Percentiles rank a stretch among this genome's conserved stretches.
These are phyloP conservation scores for Pseudopithomyces maydicus DNA, from an alignment of 2,329 filamentous ascomycete species.

Conservation along the genomic window DNA sequence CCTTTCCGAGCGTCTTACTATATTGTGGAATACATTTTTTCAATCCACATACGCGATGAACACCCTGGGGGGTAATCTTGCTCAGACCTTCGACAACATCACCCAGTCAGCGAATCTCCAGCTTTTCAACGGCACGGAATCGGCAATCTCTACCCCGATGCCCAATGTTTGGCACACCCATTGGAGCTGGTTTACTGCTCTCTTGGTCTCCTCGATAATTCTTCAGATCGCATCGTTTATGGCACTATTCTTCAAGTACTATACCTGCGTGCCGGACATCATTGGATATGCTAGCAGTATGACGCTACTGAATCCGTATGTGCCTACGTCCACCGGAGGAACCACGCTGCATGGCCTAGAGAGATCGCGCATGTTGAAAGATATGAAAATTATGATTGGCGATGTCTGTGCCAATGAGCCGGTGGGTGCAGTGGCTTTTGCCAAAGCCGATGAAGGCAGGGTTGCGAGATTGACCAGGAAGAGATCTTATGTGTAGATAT, in stretches of 20 bases:
- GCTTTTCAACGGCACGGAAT: conserved; percentile 23
- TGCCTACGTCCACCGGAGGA: conserved; percentile 28
- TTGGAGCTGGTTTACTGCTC: conserved; percentile 32
- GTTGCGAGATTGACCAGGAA: conserved; percentile 23
- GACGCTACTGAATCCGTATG: conserved; percentile 31
- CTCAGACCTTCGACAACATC: conserved; percentile 18
- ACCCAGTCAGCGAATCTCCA: conserved; percentile 6
- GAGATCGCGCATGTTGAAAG: conserved; percentile 26
- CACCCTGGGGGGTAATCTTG: conserved; percentile 25
- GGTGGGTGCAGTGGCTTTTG: conserved; percentile 34
- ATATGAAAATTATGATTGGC: conserved; percentile 31
- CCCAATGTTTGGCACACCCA: conserved; percentile 21
- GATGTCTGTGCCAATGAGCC: conserved; percentile 35
- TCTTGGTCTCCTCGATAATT: conserved; percentile 29
- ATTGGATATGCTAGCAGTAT: conserved; percentile 31
- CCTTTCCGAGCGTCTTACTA: conserved; percentile 27
- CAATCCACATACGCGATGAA: conserved; percentile 33
- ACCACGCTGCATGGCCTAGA: conserved; percentile 34
- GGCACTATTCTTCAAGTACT: conserved; percentile 33
- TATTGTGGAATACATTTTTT: conserved; percentile 34
- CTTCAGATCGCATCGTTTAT: conserved; percentile 30
- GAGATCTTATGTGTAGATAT: conserved; percentile 29
- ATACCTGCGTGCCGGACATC: conserved; percentile 34
- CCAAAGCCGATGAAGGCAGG: conserved; percentile 22
- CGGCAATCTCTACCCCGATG: conserved; percentile 4